Base-by-base conservation (phyloP, 352 stramenopile species). In the Phytophthora pisi region DNA sequence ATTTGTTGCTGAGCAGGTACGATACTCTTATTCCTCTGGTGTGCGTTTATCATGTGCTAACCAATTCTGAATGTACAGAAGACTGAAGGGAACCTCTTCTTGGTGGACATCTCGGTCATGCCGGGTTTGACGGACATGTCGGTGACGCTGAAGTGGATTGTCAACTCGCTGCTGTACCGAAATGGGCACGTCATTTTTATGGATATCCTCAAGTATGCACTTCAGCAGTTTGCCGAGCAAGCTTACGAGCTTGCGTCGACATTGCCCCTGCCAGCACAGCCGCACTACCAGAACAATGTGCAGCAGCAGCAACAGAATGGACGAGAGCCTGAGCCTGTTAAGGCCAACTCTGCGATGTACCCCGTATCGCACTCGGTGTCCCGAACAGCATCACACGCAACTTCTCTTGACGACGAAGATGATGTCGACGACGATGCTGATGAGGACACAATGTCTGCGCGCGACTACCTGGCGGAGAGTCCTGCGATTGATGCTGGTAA, bases 71-170 rank as follows among this genome's bases (percentile, higher is more conserved):
- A 6, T 43, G 5, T 24, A 11, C 51, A 96, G 88, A 75, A 84
- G 73, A 78, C 73, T 6, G 90, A 93, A 51, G 83, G 82, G 47
- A 94, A 87, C 10, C 62, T 92, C n/a, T 96, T 93, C 64, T 66
- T 96, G 64, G 78, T 91, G 3, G 86, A 95, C 51, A 79, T 96
- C 40, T 81, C 81, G 46, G 67, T 95, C 15, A 91, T 94, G 75
- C 86, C 88, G 2, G 86, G 85, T 6, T 74, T 91, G 20, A 77
- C 81, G 2, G 89, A 95, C 43, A 83, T 95, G 72, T 93, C 84
- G 1, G 83, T 92, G 50, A 95, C 89, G 16, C 75, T 95, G 49
- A 96, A 96, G 73, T 95, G 89, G 84, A 92, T 96, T 71, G 87
- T 95, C 47, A 92, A 93, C 59, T 93, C 86, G 42, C 52, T 96